Percentiles rank a stretch among this genome's conserved stretches.
Evolutionary conservation across 345 rosid genomes (phyloP).

Genomic region (Kandelia obovata): DNA sequence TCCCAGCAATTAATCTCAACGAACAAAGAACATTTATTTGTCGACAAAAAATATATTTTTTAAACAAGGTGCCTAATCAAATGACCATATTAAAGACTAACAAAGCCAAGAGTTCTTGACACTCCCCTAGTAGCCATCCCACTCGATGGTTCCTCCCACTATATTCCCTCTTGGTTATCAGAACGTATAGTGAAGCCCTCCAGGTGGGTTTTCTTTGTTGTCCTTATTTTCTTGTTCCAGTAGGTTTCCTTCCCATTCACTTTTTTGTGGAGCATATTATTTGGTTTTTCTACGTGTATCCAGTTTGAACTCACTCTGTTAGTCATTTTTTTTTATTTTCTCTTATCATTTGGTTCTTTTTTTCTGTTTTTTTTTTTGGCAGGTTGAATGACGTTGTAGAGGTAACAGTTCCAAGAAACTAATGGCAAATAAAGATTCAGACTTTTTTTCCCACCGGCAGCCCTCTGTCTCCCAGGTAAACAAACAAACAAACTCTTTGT

Average conservation of each 20-base stretch:
- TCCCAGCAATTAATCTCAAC: too few species aligned
- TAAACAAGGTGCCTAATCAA: too few species aligned
- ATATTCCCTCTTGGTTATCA: background rate
- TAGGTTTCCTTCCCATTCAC: background rate
- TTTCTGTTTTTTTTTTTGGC: background rate
- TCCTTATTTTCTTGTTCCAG: background rate
- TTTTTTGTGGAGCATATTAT: too few species aligned
- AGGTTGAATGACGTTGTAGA: constrained; percentile 9
- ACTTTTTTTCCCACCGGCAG: constrained; percentile 38
- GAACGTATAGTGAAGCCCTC: background rate
- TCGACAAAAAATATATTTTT: too few species aligned
- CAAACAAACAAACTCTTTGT: background rate
- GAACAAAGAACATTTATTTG: too few species aligned
- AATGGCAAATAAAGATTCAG: constrained; percentile 55
- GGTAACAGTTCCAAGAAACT: background rate
- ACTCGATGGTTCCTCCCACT: background rate
- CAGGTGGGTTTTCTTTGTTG: background rate
- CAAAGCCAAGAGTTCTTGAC: too few species aligned
- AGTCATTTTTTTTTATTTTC: background rate
- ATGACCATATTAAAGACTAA: too few species aligned
- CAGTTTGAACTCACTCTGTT: background rate
- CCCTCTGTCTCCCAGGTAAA: constrained; percentile 58
- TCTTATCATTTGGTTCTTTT: background rate
- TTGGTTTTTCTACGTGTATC: too few species aligned
- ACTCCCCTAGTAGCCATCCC: too few species aligned